Evolutionary conservation across 352 stramenopile species (phyloP).

Genomic region (Pythium chondricola): DNA sequence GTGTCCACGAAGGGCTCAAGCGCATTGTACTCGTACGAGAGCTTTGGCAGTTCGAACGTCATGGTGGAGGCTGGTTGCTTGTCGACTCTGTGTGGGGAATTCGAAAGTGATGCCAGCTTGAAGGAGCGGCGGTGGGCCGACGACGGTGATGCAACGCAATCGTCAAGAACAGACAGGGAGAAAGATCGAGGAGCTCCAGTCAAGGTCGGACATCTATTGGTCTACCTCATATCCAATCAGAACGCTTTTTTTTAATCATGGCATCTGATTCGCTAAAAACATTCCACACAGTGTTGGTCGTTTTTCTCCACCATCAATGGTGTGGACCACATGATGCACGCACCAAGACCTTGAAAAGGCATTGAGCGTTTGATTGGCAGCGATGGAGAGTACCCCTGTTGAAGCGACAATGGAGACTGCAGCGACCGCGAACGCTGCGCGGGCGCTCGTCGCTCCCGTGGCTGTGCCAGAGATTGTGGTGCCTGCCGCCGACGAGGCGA

Average conservation of each 20-base stretch:
- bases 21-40: conserved; percentile 83
- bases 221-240: too few relatives aligned
- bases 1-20: conserved; percentile 88
- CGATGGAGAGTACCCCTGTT: too few relatives aligned
- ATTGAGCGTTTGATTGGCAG: background rate
- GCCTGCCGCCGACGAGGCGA: background rate
- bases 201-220: conserved; percentile 8
- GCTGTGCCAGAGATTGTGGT: background rate
- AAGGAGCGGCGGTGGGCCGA: background rate
- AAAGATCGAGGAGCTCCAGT: conserved; percentile 8
- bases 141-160: conserved; percentile 5
- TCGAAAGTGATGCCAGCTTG: conserved; percentile 21
- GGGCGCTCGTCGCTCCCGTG: background rate
- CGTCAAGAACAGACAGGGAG: background rate
- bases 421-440: background rate
- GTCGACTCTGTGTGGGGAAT: conserved; percentile 27
- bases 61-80: conserved; percentile 22
- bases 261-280: too few relatives aligned
- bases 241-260: too few relatives aligned
- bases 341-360: conserved; percentile 2
- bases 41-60: conserved; percentile 74
- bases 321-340: conserved; percentile 3
- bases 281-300: too few relatives aligned
- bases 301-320: too few relatives aligned
- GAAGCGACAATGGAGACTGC: background rate